These are phyloP conservation scores for Tagetes erecta DNA, from an alignment of 129 eudicot species.

Conservation along the genomic window DNA sequence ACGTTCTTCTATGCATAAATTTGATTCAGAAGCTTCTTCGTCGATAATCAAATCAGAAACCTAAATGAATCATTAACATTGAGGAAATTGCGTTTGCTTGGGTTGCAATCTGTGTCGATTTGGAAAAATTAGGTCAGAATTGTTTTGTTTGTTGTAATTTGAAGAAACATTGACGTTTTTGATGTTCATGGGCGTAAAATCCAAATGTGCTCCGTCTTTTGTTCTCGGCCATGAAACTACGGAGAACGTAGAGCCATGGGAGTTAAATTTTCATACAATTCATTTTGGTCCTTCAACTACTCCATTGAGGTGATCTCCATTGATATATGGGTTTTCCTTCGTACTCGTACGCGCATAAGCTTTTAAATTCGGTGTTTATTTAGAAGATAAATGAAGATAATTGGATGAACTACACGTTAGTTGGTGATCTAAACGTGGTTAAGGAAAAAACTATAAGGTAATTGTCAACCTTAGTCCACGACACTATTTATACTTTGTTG, in stretches of 20 bases:
- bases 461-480: background rate
- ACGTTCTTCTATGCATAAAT: slow-evolving; percentile 4
- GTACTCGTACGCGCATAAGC: too few relatives aligned
- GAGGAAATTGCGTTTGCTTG: background rate
- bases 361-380: too few relatives aligned
- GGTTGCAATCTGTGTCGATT: background rate
- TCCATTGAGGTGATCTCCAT: too few relatives aligned
- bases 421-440: too few relatives aligned
- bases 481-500: background rate
- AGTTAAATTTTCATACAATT: slow-evolving; percentile 2
- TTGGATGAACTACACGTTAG: too few relatives aligned
- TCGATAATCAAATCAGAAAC: slow-evolving; percentile 15
- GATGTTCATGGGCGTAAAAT: background rate
- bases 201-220: slow-evolving; percentile 27
- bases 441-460: too few relatives aligned
- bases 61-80: slow-evolving; percentile 4
- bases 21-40: background rate
- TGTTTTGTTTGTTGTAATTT: background rate
- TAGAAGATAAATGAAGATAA: too few relatives aligned
- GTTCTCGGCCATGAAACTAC: slow-evolving; percentile 29
- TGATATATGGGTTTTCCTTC: too few relatives aligned
- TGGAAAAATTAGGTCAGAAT: slow-evolving; percentile 8
- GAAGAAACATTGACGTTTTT: background rate
- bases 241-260: slow-evolving; percentile 4
- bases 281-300: slow-evolving; percentile 21